These are phyloP conservation scores for Mycena kentingensis DNA, from an alignment of 768 basidiomycete genomes.

Conservation along the genomic window DNA sequence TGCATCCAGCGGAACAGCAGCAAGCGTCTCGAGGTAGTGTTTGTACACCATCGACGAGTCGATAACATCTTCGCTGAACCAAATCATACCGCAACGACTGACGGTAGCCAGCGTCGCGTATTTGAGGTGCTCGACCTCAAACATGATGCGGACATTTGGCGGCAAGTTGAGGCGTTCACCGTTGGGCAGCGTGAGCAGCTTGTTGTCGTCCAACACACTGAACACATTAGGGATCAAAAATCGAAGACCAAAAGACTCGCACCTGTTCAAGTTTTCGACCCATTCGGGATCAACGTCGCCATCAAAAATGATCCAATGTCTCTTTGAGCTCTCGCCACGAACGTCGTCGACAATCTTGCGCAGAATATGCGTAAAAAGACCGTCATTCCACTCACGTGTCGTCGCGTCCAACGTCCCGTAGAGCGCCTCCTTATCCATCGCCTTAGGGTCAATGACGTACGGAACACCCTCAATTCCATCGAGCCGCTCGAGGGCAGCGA, in stretches of 20 bases:
- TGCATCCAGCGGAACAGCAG: slow-evolving; percentile 75
- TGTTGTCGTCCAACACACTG: slow-evolving; percentile 99
- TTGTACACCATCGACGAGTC: slow-evolving; percentile 89
- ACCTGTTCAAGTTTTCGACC: slow-evolving; percentile 99
- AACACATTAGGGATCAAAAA: slow-evolving; percentile 10
- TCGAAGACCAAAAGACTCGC: slow-evolving; percentile 5
- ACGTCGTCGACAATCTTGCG: slow-evolving; percentile 99
- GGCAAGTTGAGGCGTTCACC: slow-evolving; percentile 97
- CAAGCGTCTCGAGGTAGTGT: slow-evolving; percentile 80
- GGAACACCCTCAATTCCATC: slow-evolving; percentile 91
- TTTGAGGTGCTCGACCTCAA: slow-evolving; percentile 96
- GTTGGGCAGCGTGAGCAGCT: slow-evolving; percentile 93
- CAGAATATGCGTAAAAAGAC: slow-evolving; percentile 95
- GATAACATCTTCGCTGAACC: slow-evolving; percentile 98
- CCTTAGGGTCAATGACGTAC: slow-evolving; percentile 98
- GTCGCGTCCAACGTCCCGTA: slow-evolving; percentile 97
- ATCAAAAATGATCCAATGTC: slow-evolving; percentile 99
- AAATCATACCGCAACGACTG: slow-evolving; percentile 99
- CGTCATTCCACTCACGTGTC: slow-evolving; percentile 99
- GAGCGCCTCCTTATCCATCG: slow-evolving; percentile 96
- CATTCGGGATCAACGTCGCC: slow-evolving; percentile 99
- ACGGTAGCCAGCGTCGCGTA: slow-evolving; percentile 98
- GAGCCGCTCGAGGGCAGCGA: slow-evolving; percentile 85
- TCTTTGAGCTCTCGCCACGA: slow-evolving; percentile 92
- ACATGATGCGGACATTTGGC: slow-evolving; percentile 97